Evolutionary conservation across 1,284 basidiomycete species (phyloP), one percentile per base, ranked within the genome.

Genomic region (Boletus semigastroideus): DNA sequence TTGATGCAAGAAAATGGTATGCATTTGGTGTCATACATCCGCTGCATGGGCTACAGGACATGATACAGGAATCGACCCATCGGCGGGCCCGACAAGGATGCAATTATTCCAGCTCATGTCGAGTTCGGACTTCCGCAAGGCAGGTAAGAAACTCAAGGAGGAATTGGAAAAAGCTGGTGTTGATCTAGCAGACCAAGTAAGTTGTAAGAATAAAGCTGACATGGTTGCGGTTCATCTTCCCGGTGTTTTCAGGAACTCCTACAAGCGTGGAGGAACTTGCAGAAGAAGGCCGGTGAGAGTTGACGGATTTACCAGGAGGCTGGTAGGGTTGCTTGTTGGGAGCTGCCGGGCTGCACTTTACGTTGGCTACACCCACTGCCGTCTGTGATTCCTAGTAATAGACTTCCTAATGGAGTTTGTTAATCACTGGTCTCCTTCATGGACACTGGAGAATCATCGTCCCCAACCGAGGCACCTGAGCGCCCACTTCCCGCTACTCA

Each of bases 81-180:
- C 72, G 17, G 59, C 68, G 0, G 74, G 74, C 10, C 82, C 81
- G 7, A 77, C 79, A 13, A 72, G 72, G n/a, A 67, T 78, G 42
- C 73, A 79, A 46, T 71, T 84, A 71, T 67, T 83, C 52, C 79
- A 74, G 55, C 67, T 87, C 34, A 69, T 78, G 19, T 71, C 77
- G 50, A 82, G 75, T 57, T 59, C 78, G 4, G 79, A 80, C 46
- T 81, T 86, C 50, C 72, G 79, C 49, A 72, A 67, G 43, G 76
- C 74, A 31, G 72, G 77, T 33, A 72, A 74, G 59, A 71, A 68
- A 41, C 70, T 85, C 17, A 70, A 72, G 49, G 73, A 74, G n/a
- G 79, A 79, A 53, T 65, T 87, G 56, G 69, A 78, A 51, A 82
- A 81, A 39, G 82, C 81, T 34, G 85, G 83, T 1, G 66, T 87